These are phyloP conservation scores for Pseudogymnoascus sp. DNA, from an alignment of 2,329 filamentous ascomycete genomes.

Conservation along the genomic window DNA sequence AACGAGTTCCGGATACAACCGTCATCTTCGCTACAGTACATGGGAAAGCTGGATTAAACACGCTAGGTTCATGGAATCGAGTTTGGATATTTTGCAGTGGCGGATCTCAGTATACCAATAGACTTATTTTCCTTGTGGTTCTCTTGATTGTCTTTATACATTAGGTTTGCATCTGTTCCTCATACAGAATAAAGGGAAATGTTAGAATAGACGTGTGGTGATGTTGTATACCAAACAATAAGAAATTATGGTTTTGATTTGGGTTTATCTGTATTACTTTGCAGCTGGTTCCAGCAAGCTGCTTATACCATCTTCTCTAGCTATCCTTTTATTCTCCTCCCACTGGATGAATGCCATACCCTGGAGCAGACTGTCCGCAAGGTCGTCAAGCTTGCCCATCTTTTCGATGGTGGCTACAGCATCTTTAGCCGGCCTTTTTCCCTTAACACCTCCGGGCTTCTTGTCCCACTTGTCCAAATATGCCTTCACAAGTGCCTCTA, in stretches of 20 bases:
- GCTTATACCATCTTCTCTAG: conserved; percentile 19
- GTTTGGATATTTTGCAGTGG: neutral
- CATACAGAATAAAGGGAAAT: conserved; percentile 3
- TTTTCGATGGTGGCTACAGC: conserved; percentile 25
- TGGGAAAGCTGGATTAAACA: neutral
- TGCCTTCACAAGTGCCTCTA: conserved; percentile 29
- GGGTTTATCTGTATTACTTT: neutral
- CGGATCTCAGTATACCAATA: neutral
- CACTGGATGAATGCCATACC: conserved; percentile 71
- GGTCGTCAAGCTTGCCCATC: conserved; percentile 65
- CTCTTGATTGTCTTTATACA: neutral
- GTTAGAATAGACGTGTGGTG: conserved; percentile 1
- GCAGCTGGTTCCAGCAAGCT: neutral
- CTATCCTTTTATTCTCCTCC: conserved; percentile 50
- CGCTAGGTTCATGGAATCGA: neutral
- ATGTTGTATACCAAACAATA: conserved; percentile 4
- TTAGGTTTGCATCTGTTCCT: neutral
- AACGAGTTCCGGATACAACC: neutral
- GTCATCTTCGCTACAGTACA: neutral
- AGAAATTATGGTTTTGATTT: neutral
- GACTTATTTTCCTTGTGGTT: conserved; percentile 3
- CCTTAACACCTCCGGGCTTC: conserved; percentile 23
- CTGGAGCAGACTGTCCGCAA: conserved; percentile 74
- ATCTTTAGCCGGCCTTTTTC: conserved; percentile 18
- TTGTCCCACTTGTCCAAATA: conserved; percentile 31